phyloP scores from a whole-genome alignment of 257 asterid genomes.

The Penstemon newberryi region DNA sequence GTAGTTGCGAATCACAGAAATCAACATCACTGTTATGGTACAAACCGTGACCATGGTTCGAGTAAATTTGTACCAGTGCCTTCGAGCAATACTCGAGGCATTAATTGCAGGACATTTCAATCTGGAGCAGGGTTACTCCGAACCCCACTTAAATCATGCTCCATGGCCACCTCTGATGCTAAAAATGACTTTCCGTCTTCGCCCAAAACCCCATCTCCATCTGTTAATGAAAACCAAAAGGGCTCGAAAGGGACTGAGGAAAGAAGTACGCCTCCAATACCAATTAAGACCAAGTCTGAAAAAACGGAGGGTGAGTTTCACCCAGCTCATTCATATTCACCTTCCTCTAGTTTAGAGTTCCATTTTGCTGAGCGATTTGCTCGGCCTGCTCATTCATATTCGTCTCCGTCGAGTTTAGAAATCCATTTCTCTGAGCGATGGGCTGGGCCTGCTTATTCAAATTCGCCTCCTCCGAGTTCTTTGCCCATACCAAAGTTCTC shows the following conservation, averaged over 20 bases:
- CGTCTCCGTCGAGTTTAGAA: conserved; percentile 83
- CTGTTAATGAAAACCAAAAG: conserved; percentile 32
- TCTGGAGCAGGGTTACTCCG: conserved; percentile 44
- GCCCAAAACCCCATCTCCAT: conserved; percentile 43
- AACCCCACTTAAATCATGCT: conserved; percentile 40
- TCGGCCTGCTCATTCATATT: conserved; percentile 88
- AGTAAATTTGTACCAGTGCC: conserved; percentile 35
- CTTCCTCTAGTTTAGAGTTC: conserved; percentile 68
- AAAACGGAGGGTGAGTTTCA: conserved; percentile 34
- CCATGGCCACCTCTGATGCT: conserved; percentile 36
- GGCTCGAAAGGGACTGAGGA: conserved; percentile 34
- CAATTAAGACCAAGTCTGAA: conserved; percentile 41
- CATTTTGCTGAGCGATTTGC: conserved; percentile 91
- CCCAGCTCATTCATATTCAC: conserved; percentile 85
- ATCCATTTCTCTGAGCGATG: conserved; percentile 71
- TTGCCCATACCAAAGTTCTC: conserved; percentile 91
- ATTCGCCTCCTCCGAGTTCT: conserved; percentile 95
- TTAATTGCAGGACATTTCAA: conserved; percentile 49
- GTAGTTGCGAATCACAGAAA: conserved; percentile 67
- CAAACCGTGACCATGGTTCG: conserved; percentile 32
- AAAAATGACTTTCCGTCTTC: conserved; percentile 34
- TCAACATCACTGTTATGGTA: conserved; percentile 43
- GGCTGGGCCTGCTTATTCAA: conserved; percentile 97
- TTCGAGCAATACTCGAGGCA: conserved; percentile 32
- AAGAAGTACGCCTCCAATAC: conserved; percentile 48